Evolutionary conservation across 306 rosid species (phyloP).

Genomic region (Gleditsia sinensis): DNA sequence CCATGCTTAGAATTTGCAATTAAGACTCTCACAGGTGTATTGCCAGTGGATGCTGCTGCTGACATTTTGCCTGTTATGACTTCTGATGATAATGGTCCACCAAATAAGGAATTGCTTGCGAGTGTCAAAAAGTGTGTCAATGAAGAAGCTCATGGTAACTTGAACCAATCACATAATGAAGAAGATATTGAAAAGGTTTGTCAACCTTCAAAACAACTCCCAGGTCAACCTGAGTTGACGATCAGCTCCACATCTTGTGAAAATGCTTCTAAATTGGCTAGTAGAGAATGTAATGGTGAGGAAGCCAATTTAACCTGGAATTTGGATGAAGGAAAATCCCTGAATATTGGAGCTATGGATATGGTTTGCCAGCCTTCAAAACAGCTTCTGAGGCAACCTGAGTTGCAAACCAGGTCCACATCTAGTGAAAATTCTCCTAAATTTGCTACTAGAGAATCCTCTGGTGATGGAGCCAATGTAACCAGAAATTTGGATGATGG

Average conservation of each 20-base stretch:
- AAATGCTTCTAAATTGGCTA: slow-evolving; percentile 35
- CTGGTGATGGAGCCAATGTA: background rate
- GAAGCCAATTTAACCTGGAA: slow-evolving; percentile 18
- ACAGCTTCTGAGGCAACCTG: slow-evolving; percentile 41
- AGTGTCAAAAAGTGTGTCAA: slow-evolving; percentile 34
- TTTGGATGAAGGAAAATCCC: background rate
- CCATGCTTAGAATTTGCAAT: slow-evolving; percentile 91
- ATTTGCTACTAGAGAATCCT: slow-evolving; percentile 15
- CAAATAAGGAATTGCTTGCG: slow-evolving; percentile 40
- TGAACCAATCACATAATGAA: slow-evolving; percentile 44
- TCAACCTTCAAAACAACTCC: slow-evolving; percentile 47
- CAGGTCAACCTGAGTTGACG: slow-evolving; percentile 47
- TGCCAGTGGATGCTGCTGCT: slow-evolving; percentile 63
- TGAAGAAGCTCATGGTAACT: slow-evolving; percentile 41
- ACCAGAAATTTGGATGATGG: background rate
- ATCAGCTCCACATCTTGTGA: slow-evolving; percentile 39
- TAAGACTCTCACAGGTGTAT: slow-evolving; percentile 90
- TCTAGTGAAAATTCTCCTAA: slow-evolving; percentile 32
- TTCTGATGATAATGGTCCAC: slow-evolving; percentile 37
- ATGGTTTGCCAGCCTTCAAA: slow-evolving; percentile 33
- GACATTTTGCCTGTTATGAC: slow-evolving; percentile 35
- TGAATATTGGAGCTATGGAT: background rate
- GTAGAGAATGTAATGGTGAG: slow-evolving; percentile 17
- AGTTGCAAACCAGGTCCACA: slow-evolving; percentile 25
- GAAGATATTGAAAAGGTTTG: slow-evolving; percentile 44